These are phyloP conservation scores for Aspergillus bertholletiae DNA, from an alignment of 495 filamentous ascomycete species.

Conservation along the genomic window DNA sequence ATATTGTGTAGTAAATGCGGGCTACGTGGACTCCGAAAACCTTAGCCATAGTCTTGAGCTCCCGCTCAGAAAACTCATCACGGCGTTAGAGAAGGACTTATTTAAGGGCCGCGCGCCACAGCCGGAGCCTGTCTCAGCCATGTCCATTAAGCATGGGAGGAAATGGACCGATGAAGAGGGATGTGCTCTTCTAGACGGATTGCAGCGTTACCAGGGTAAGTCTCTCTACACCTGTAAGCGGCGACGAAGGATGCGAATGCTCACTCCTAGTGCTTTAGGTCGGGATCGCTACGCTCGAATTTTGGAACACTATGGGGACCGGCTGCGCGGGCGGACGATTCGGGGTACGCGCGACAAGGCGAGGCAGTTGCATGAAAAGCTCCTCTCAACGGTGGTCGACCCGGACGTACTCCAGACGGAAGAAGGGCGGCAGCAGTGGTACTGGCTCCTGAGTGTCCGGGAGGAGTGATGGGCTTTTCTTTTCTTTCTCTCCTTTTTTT, in stretches of 20 bases:
- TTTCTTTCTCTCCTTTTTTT: background rate
- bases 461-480: background rate
- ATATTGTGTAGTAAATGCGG: background rate
- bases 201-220: conserved; percentile 19
- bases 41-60: background rate
- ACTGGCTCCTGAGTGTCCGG: conserved; percentile 18
- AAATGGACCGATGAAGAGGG: conserved; percentile 19
- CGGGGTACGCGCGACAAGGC: conserved; percentile 13
- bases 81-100: background rate
- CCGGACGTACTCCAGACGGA: conserved; percentile 6
- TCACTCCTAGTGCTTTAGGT: conserved; percentile 5
- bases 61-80: conserved; percentile 9
- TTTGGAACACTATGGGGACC: conserved; percentile 5
- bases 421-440: conserved; percentile 22
- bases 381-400: background rate
- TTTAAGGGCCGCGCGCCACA: background rate
- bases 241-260: background rate
- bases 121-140: background rate
- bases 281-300: conserved; percentile 18
- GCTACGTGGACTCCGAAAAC: background rate
- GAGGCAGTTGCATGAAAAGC: background rate
- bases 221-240: background rate
- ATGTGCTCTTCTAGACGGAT: conserved; percentile 13
- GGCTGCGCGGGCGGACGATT: conserved; percentile 11
- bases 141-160: conserved; percentile 6